Base-by-base conservation (phyloP, 2,329 filamentous ascomycete species). In the Colletotrichum brevisporum region DNA sequence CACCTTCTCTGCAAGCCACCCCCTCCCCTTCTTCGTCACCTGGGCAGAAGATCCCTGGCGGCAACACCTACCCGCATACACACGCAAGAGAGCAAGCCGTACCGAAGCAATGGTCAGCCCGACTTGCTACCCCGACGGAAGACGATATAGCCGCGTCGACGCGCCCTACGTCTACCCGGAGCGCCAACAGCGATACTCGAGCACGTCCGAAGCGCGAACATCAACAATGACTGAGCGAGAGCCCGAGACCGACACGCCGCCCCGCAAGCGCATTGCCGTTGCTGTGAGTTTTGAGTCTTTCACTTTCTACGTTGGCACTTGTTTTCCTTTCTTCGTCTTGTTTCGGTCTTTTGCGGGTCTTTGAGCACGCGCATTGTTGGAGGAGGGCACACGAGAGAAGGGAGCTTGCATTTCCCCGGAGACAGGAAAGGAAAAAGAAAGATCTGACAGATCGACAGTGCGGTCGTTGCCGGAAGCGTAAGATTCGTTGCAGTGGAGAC, bases 401-500 rank as follows among this genome's bases (percentile, higher is more conserved):
- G 45, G 21, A 57, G 24, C 56, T 57, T 48, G 57, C 52, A 63
- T 65, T 59, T 47, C 12, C 65, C 15, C 15, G 39, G 57, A 47
- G 26, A 47, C 16, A 18, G 15, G 43, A 18, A 10, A 24, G 47
- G 12, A 45, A 50, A 54, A 59, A 51, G 12, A 60, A 65, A 51
- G 15, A 69, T 52, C 67, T 70, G 52, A 70, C 67, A 61, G 56
- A 58, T 56, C 50, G 21, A 65, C 72, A 98, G 95, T 98, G 95
- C 79, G 89, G 90, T 43, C 90, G 95, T 73, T 98, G 95, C 81
- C 90, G 95, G 70, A 95, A 95, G 82, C 89, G 95, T 68, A 98
- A 98, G 85, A 98, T 98, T 75, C 92, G 94, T 74, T 98, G 95
- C 83, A 97, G 93, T 76, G 95, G 95, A 51, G 94, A 97, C 77